Evolutionary conservation across 192 early-diverging fungal species (phyloP), one percentile per base, ranked within the genome.

Genomic region (Dispira parvispora): DNA sequence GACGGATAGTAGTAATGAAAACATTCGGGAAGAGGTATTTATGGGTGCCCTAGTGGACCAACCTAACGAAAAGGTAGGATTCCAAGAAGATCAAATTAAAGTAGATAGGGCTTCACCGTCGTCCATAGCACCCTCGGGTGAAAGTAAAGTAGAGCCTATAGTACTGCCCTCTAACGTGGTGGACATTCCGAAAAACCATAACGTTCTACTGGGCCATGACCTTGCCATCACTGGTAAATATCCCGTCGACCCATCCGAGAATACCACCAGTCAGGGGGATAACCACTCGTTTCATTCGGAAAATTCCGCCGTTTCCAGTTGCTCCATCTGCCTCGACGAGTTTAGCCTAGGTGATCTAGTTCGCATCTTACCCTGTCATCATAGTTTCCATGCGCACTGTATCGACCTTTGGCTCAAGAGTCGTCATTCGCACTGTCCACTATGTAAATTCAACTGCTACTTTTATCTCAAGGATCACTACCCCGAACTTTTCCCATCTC

Each of bases 311-410:
- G 47, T 50, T 8, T 23, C 21, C 18, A 20, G 18, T 20, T 50
- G 47, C 9, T 20, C 47, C 47, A 50, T 50, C 47, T 50, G 47
- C 47, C 47, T 50, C 21, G 47, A 50, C 18, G 47, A 50, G 18
- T 50, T 20, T 23, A 50, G 16, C 21, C 18, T 23, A 16, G 18
- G 21, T 16, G 18, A 50, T 3, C 47, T 20, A 23, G 9, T 50
- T 23, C 47, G 47, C 3, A 23, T 50, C 1, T 50, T 50, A 23
- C 47, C 47, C 18, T 50, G 47, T 23, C 47, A 50, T 23, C 47
- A 50, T 50, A 1, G 4, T 16, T 50, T 20, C 47, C 47, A 50
- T 23, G 21, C 47, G 18, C 18, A 23, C 47, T 50, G 47, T 23
- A 50, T 50, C 47, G 47, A 50, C 47, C 16, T 23, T 16, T 50